These are phyloP conservation scores for Cicer cuneatum DNA, from an alignment of 306 rosid species.

Conservation along the genomic window DNA sequence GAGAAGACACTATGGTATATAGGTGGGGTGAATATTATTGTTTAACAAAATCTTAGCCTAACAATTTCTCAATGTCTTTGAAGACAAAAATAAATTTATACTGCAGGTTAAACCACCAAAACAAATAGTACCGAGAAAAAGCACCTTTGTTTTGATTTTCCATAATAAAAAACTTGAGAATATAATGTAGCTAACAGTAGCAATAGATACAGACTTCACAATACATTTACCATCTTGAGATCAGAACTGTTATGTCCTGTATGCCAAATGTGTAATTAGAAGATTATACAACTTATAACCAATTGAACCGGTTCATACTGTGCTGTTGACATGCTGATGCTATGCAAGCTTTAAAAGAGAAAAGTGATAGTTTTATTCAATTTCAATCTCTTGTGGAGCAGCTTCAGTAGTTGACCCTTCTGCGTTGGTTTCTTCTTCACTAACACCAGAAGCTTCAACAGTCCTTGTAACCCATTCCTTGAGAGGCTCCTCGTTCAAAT, in stretches of 20 bases:
- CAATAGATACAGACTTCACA: conserved; percentile 17
- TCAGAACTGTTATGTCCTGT: not conserved
- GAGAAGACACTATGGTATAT: not conserved
- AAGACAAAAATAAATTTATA: not conserved
- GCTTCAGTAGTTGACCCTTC: conserved; percentile 59
- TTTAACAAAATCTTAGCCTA: conserved; percentile 26
- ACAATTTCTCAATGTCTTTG: conserved; percentile 1
- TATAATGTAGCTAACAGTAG: conserved; percentile 18
- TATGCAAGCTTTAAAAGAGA: conserved; percentile 26
- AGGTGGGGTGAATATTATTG: not conserved
- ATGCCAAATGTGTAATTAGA: not conserved
- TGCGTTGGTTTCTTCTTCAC: conserved; percentile 58
- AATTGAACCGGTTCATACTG: conserved; percentile 29
- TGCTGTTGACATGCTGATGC: conserved; percentile 24
- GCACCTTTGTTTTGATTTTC: conserved; percentile 23
- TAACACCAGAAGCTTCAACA: conserved; percentile 75
- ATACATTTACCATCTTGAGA: conserved; percentile 6
- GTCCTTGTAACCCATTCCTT: conserved; percentile 91
- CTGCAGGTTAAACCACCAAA: not conserved
- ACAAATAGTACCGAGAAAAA: conserved; percentile 4
- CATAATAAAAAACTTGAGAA: conserved; percentile 10
- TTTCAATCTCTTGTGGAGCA: conserved; percentile 79
- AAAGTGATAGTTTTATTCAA: conserved; percentile 57
- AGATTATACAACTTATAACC: conserved; percentile 25
- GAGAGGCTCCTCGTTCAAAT: conserved; percentile 90